A percentile compares a stretch with the other conserved stretches of the same genome.
phyloP scores from a whole-genome alignment of 1,139 yeast genomes.

The Taphrina wiesneri region DNA sequence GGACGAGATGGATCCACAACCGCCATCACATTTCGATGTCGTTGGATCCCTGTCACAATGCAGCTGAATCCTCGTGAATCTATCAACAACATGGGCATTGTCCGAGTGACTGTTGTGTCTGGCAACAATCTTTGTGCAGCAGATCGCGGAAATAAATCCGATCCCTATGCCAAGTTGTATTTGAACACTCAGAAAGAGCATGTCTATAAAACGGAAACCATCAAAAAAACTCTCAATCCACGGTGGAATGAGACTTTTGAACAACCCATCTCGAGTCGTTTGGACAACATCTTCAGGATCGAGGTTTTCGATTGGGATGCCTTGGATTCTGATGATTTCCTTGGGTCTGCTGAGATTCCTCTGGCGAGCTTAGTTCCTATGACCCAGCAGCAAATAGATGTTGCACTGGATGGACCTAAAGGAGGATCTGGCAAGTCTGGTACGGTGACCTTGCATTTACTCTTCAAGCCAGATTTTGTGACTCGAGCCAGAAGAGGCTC shows the following conservation, averaged over 20 bases:
- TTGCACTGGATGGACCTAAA: conserved; percentile 58
- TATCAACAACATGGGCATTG: conserved; percentile 70
- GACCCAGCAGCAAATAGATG: conserved; percentile 55
- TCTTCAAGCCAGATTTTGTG: conserved; percentile 71
- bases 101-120: conserved; percentile 61
- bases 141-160: conserved; percentile 88
- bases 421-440: conserved; percentile 59
- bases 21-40: conserved; percentile 57
- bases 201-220: conserved; percentile 71
- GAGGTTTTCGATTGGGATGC: conserved; percentile 87
- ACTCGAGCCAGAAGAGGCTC: conserved; percentile 46
- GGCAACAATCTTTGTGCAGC: conserved; percentile 78
- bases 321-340: conserved; percentile 73
- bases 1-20: conserved; percentile 46
- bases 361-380: conserved; percentile 63
- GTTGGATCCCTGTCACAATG: conserved; percentile 75
- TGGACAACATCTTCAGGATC: conserved; percentile 59
- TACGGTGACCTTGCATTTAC: conserved; percentile 57
- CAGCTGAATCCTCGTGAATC: conserved; percentile 74
- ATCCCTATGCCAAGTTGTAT: conserved; percentile 75
- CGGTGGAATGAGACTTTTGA: conserved; percentile 71
- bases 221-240: conserved; percentile 86
- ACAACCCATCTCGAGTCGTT: conserved; percentile 59
- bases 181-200: conserved; percentile 56
- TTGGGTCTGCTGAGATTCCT: conserved; percentile 67